These are phyloP conservation scores for Buddleja alternifolia DNA, from an alignment of 257 asterid species.

Conservation along the genomic window DNA sequence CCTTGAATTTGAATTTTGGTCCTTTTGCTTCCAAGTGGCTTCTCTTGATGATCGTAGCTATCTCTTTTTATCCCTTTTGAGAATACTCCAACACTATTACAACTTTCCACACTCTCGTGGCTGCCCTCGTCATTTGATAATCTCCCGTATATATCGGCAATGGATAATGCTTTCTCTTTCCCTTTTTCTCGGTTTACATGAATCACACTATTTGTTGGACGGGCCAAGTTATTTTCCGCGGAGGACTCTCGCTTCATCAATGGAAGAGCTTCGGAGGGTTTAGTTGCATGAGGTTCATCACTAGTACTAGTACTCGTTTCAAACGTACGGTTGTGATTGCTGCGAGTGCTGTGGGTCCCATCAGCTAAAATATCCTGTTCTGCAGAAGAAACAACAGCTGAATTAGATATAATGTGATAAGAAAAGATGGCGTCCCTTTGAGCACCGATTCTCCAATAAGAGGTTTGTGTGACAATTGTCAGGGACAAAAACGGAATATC, in stretches of 20 bases:
- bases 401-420: not conserved
- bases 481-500: no score
- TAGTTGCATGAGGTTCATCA: conserved; percentile 25
- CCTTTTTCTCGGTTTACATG: conserved; percentile 46
- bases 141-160: conserved; percentile 31
- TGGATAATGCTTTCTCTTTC: conserved; percentile 53
- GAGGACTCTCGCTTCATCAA: conserved; percentile 39
- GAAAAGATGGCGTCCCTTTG: not conserved
- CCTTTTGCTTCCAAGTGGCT: conserved; percentile 51
- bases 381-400: conserved; percentile 30
- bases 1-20: conserved; percentile 37
- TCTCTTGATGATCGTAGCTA: conserved; percentile 31
- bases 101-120: conserved; percentile 57
- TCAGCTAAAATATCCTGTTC: conserved; percentile 31
- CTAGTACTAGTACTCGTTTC: conserved; percentile 19
- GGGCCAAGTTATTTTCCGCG: conserved; percentile 47
- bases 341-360: conserved; percentile 4
- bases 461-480: no score
- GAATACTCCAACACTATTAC: conserved; percentile 54
- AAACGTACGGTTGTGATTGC: conserved; percentile 5
- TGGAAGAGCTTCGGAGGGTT: conserved; percentile 28
- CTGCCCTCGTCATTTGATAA: conserved; percentile 28
- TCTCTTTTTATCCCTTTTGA: conserved; percentile 44
- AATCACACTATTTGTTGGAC: conserved; percentile 36
- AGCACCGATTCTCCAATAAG: no score